These are phyloP conservation scores for Penicillium cataractarum DNA, from an alignment of 495 filamentous ascomycete species.

Conservation along the genomic window DNA sequence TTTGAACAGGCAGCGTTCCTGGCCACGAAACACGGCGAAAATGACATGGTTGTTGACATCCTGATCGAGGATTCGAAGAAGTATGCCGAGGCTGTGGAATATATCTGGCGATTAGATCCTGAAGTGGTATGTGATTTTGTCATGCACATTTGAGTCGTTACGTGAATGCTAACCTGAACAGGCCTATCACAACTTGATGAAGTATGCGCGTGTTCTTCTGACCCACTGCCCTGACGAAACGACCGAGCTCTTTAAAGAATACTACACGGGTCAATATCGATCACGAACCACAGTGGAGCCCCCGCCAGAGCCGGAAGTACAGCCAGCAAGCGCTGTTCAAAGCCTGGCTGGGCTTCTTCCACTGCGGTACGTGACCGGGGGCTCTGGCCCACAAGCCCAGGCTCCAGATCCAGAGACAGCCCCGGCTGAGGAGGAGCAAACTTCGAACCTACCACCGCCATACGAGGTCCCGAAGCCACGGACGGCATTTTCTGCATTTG, in stretches of 20 bases:
- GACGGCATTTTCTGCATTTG: constrained; percentile 94
- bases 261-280: constrained; percentile 84
- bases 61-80: constrained; percentile 92
- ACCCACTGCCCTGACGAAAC: constrained; percentile 79
- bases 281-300: constrained; percentile 69
- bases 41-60: constrained; percentile 92
- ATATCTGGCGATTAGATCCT: constrained; percentile 87
- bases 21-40: constrained; percentile 90
- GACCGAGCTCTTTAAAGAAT: constrained; percentile 86
- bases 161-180: constrained; percentile 33
- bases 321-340: constrained; percentile 72
- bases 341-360: constrained; percentile 83
- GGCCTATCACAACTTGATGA: constrained; percentile 91
- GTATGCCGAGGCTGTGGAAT: constrained; percentile 84
- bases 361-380: constrained; percentile 78
- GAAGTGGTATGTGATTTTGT: constrained; percentile 60
- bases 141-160: background rate
- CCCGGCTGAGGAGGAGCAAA: constrained; percentile 30
- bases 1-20: constrained; percentile 95
- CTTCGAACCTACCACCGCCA: constrained; percentile 24
- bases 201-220: constrained; percentile 87
- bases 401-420: constrained; percentile 37
- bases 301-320: constrained; percentile 51
- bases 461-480: constrained; percentile 72
- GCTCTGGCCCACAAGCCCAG: constrained; percentile 47